Evolutionary conservation across 2,329 filamentous ascomycete species (phyloP).

Genomic region (Bipolaris bicolor): DNA sequence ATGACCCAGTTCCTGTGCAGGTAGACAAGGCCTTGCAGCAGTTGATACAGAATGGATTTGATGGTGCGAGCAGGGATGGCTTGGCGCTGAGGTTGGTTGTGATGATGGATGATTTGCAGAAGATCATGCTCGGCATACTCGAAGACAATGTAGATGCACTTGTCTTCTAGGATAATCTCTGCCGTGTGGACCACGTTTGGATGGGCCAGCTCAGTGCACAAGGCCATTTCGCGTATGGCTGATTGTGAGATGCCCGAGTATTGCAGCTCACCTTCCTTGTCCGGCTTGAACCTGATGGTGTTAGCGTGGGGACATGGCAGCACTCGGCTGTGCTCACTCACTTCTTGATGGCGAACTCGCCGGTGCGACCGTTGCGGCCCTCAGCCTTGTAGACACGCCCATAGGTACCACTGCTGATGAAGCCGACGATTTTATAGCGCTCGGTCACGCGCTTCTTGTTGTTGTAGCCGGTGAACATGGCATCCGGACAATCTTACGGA

Average conservation of each 20-base stretch:
- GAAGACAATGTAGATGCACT: conserved; percentile 99
- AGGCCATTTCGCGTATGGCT: conserved; percentile 94
- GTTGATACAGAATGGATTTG: conserved; percentile 93
- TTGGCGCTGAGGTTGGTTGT: conserved; percentile 85
- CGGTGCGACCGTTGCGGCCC: conserved; percentile 72
- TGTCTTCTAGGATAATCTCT: conserved; percentile 97
- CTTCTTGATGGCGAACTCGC: conserved; percentile 98
- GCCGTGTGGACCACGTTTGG: conserved; percentile 87
- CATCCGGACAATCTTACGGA: conserved; percentile 33
- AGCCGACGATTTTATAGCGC: conserved; percentile 94
- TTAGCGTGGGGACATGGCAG: conserved; percentile 23
- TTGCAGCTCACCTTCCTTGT: conserved; percentile 96
- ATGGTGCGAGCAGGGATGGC: conserved; percentile 88
- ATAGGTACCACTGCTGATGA: conserved; percentile 98
- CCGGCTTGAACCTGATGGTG: conserved; percentile 76
- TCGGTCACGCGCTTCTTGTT: conserved; percentile 88
- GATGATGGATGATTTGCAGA: conserved; percentile 96
- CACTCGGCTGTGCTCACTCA: conserved; percentile 50
- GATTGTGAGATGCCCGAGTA: conserved; percentile 99
- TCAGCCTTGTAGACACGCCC: conserved; percentile 96
- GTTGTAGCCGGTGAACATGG: conserved; percentile 59
- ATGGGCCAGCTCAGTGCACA: conserved; percentile 90
- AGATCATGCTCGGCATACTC: conserved; percentile 98
- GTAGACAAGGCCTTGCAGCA: conserved; percentile 93
- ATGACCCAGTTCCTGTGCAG: conserved; percentile 96